Evolutionary conservation across 257 asterid genomes (phyloP).

Genomic region (Galeopsis tetrahit): DNA sequence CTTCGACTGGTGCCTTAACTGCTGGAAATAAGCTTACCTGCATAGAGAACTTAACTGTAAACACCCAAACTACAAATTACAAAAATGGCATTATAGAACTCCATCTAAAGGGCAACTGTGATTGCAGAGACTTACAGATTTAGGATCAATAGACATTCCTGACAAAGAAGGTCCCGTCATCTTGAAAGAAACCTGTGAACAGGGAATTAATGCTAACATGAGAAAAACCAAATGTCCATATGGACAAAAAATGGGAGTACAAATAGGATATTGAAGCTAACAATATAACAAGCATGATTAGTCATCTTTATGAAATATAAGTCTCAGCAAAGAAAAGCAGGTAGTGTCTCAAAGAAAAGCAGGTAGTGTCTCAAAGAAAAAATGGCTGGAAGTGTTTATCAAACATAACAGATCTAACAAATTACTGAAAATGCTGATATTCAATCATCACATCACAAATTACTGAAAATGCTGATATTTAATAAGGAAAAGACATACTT

Average conservation of each 20-base stretch:
- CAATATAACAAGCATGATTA: constrained; percentile 18
- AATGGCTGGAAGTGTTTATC: not conserved
- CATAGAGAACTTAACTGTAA: constrained; percentile 32
- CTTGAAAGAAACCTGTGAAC: constrained; percentile 89
- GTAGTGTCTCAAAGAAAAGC: constrained; percentile 4
- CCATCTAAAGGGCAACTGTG: constrained; percentile 1
- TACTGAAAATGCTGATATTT: not conserved
- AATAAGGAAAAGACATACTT: constrained; percentile 53
- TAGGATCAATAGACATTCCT: constrained; percentile 92
- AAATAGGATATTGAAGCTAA: constrained; percentile 25
- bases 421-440: too few relatives aligned
- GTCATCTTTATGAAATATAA: not conserved
- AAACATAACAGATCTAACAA: constrained; percentile 18
- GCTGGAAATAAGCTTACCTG: constrained; percentile 92
- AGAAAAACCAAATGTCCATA: constrained; percentile 27
- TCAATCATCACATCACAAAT: not conserved
- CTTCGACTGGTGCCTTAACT: constrained; percentile 87
- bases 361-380: not conserved
- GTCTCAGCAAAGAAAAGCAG: constrained; percentile 17
- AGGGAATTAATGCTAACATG: constrained; percentile 34
- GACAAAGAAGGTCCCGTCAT: constrained; percentile 79
- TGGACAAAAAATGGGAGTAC: constrained; percentile 18
- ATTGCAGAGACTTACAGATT: constrained; percentile 67
- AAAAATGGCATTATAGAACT: constrained; percentile 1
- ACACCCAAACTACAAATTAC: constrained; percentile 19